Conservation (phyloP, 768 basidiomycete genomes). For the Mycena rosella region DNA sequence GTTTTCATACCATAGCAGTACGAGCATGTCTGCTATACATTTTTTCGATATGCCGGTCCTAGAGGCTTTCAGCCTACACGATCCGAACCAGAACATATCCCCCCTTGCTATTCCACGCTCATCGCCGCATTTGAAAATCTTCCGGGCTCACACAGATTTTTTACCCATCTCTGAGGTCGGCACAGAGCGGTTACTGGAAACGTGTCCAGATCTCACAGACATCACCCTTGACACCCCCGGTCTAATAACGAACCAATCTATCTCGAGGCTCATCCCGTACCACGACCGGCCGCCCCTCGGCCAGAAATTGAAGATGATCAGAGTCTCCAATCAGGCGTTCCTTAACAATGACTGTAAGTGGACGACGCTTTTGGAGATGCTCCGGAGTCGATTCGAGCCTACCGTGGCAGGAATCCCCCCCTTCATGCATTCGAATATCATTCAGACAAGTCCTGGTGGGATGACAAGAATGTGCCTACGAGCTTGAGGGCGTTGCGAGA, state of each 20-base stretch:
- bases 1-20: neutral
- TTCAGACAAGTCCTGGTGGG: neutral
- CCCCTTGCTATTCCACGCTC: neutral
- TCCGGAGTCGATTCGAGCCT: conserved; percentile 14
- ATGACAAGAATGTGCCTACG: neutral
- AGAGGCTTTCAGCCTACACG: conserved; percentile 5
- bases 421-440: conserved; percentile 16
- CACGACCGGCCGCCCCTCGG: neutral
- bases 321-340: conserved; percentile 26
- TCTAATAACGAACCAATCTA: neutral
- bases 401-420: neutral
- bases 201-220: conserved; percentile 15
- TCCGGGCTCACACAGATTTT: neutral
- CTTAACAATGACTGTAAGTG: conserved; percentile 6
- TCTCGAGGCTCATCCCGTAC: conserved; percentile 9
- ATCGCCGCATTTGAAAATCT: conserved; percentile 9
- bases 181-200: neutral
- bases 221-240: conserved; percentile 9
- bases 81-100: no score
- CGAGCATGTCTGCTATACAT: neutral
- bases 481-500: neutral
- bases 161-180: neutral
- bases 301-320: conserved; percentile 32
- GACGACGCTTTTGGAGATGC: conserved; percentile 15
- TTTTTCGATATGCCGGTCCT: conserved; percentile 26